Conservation (phyloP, 805 yeast species). For the Candida incommunis region DNA sequence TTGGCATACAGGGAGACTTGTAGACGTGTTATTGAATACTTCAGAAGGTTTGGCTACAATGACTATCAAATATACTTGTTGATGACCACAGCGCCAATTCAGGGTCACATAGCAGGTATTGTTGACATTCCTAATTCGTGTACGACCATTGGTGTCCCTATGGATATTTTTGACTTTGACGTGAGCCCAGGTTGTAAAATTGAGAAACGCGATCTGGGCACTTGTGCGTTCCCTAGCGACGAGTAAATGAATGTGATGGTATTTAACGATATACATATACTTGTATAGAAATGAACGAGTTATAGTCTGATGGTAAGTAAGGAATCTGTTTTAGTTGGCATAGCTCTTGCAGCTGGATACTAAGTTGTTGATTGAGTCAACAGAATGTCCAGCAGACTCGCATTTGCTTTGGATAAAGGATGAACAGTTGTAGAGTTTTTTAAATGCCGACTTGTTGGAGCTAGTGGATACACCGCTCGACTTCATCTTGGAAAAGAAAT, state of each 20-base stretch:
- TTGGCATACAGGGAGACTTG: constrained; percentile 40
- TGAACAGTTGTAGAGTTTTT: too few relatives aligned
- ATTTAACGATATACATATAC: too few relatives aligned
- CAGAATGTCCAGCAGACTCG: too few relatives aligned
- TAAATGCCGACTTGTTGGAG: too few relatives aligned
- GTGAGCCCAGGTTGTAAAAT: constrained; percentile 26
- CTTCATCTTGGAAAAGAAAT: neutral
- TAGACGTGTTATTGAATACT: constrained; percentile 34
- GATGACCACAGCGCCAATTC: constrained; percentile 34
- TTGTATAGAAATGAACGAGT: too few relatives aligned
- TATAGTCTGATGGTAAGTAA: too few relatives aligned
- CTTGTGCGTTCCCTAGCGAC: constrained; percentile 23
- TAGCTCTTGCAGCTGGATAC: too few relatives aligned
- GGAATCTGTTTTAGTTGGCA: too few relatives aligned
- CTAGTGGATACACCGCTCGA: too few relatives aligned
- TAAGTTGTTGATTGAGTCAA: too few relatives aligned
- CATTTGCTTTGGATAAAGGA: too few relatives aligned
- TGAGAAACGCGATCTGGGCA: constrained; percentile 21
- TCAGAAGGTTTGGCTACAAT: constrained; percentile 35
- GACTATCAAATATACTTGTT: constrained; percentile 36
- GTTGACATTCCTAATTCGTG: constrained; percentile 41
- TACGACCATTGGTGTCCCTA: constrained; percentile 36
- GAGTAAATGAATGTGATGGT: neutral
- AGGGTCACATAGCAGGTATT: constrained; percentile 38
- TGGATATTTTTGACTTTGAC: constrained; percentile 38